Evolutionary conservation across 345 rosid species (phyloP).

Genomic region (Brassica rapa): DNA sequence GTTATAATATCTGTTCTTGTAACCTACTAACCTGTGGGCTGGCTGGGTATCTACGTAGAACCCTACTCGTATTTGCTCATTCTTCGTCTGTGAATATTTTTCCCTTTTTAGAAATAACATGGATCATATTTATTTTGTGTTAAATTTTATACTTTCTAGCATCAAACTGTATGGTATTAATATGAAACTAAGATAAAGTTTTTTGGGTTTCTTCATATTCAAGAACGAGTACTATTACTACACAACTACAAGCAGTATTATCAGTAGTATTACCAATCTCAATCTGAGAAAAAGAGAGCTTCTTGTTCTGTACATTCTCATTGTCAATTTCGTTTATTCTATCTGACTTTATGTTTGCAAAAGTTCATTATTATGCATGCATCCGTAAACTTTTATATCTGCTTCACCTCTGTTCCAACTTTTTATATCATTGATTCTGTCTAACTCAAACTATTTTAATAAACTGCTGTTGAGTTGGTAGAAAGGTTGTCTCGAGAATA

Average conservation of each 20-base stretch:
- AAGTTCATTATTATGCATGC: neutral
- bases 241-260: neutral
- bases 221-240: neutral
- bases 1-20: neutral
- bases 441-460: neutral
- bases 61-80: conserved; percentile 1
- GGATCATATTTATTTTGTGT: neutral
- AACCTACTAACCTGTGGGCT: neutral
- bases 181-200: conserved; percentile 1
- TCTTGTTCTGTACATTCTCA: neutral
- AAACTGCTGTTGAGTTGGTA: neutral
- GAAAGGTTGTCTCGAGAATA: conserved; percentile 1
- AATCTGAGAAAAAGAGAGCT: neutral
- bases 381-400: neutral
- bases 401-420: conserved; percentile 8
- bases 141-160: neutral
- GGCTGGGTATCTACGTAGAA: neutral
- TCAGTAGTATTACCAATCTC: neutral
- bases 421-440: conserved; percentile 8
- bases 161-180: neutral
- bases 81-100: conserved; percentile 7
- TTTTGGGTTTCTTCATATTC: neutral
- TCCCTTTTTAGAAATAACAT: neutral
- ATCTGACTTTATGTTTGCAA: neutral
- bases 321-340: neutral